A percentile compares a stretch with the other conserved stretches of the same genome.
These are phyloP conservation scores for Diphasiastrum complanatum DNA, from an alignment of 83 land plant species.

Conservation along the genomic window DNA sequence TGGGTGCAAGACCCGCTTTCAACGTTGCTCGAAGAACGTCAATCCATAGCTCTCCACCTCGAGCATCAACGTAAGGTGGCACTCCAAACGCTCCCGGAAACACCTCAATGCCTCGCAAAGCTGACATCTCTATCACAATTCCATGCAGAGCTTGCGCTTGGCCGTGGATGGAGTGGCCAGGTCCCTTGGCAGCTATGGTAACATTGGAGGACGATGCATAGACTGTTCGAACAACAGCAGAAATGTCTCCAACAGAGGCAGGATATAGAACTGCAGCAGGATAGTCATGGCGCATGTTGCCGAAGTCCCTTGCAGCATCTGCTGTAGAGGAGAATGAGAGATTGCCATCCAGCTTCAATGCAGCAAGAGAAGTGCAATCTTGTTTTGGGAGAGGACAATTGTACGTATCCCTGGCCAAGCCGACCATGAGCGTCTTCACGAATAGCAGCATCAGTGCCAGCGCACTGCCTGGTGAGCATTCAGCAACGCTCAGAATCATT, in stretches of 20 bases:
- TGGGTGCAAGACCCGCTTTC: not conserved
- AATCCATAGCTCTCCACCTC: constrained; percentile 12
- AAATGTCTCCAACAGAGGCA: not conserved
- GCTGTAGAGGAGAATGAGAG: not conserved
- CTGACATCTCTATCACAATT: constrained; percentile 2
- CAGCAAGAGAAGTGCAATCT: not conserved
- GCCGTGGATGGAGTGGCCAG: constrained; percentile 1
- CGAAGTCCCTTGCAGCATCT: constrained; percentile 1
- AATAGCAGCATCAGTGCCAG: not conserved
- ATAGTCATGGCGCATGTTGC: not conserved
- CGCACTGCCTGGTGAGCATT: too few species aligned
- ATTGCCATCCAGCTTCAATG: constrained; percentile 1
- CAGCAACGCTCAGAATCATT: too few species aligned
- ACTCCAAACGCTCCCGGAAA: not conserved
- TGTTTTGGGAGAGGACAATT: not conserved
- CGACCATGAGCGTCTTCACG: constrained; percentile 2
- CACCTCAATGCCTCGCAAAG: constrained; percentile 2
- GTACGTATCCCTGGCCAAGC: not conserved
- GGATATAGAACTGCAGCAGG: not conserved
- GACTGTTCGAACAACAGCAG: not conserved
- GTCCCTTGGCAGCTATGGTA: not conserved
- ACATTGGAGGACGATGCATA: not conserved
- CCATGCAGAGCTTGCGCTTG: constrained; percentile 9
- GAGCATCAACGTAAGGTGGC: constrained; percentile 2
- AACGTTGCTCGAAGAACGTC: constrained; percentile 7